Evolutionary conservation across 2,329 filamentous ascomycete genomes (phyloP).

Genomic region (Alternaria viburni): DNA sequence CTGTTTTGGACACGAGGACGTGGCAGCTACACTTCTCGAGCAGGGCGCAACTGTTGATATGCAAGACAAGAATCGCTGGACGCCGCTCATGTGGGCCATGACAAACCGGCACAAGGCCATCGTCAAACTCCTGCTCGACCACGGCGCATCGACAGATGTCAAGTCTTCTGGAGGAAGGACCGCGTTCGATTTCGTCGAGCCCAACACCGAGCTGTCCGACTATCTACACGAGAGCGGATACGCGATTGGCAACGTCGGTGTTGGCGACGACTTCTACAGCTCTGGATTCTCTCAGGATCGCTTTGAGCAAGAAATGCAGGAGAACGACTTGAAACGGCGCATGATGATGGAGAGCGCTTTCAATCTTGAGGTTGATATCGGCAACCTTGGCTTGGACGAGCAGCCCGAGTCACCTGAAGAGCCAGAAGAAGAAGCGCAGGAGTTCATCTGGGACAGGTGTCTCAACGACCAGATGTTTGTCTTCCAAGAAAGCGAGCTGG

Average conservation of each 20-base stretch:
- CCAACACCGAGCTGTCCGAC: constrained; percentile 94
- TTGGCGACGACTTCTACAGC: constrained; percentile 91
- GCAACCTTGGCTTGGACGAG: constrained; percentile 94
- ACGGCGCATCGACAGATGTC: constrained; percentile 92
- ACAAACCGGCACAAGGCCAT: constrained; percentile 97
- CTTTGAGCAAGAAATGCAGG: constrained; percentile 96
- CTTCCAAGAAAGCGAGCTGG: constrained; percentile 92
- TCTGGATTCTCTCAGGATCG: constrained; percentile 89
- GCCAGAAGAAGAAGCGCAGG: constrained; percentile 86
- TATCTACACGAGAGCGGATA: constrained; percentile 96
- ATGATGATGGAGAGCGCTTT: constrained; percentile 99
- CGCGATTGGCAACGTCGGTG: constrained; percentile 78
- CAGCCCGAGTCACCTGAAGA: constrained; percentile 81
- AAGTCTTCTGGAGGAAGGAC: constrained; percentile 94
- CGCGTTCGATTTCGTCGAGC: constrained; percentile 93
- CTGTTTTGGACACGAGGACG: constrained; percentile 93
- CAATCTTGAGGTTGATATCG: constrained; percentile 94
- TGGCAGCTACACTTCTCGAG: constrained; percentile 82
- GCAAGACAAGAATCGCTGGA: constrained; percentile 97
- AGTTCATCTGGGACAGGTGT: constrained; percentile 95
- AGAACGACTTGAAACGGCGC: constrained; percentile 90
- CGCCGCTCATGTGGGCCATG: constrained; percentile 99
- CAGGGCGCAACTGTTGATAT: constrained; percentile 89
- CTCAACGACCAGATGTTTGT: constrained; percentile 99
- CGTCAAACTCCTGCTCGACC: constrained; percentile 88